phyloP scores from a whole-genome alignment of 2,329 filamentous ascomycete genomes.

The Colletotrichum kahawae region DNA sequence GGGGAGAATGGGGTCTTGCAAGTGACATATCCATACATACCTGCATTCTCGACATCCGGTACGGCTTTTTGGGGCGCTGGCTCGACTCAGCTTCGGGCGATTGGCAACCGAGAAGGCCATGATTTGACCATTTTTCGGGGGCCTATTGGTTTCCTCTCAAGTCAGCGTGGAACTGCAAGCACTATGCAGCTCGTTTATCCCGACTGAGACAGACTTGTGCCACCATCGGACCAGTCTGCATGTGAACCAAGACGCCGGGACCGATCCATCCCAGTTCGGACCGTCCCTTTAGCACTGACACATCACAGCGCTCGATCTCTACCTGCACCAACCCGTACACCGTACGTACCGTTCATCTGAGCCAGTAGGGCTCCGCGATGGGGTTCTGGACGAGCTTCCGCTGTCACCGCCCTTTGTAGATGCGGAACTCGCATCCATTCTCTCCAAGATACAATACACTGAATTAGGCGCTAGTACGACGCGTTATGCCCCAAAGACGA shows the following conservation, averaged over 20 bases:
- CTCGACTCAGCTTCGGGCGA: background rate
- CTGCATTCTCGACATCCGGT: conserved; percentile 19
- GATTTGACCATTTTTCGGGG: background rate
- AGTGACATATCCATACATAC: background rate
- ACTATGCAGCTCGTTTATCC: background rate
- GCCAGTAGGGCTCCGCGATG: background rate
- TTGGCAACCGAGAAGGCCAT: conserved; percentile 4
- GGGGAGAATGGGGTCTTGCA: background rate
- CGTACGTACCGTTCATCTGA: background rate
- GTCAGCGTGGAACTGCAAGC: background rate
- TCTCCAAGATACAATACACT: background rate
- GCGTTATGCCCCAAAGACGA: background rate
- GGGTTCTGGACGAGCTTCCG: background rate
- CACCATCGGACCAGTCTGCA: background rate
- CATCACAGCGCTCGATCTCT: background rate
- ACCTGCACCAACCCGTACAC: background rate
- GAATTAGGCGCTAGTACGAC: background rate
- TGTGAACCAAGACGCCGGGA: background rate
- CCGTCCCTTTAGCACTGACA: background rate
- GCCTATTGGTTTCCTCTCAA: background rate
- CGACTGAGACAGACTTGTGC: background rate
- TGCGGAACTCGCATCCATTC: background rate
- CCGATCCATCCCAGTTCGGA: background rate
- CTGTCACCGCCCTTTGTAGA: background rate
- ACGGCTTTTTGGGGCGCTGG: conserved; percentile 7